These are phyloP conservation scores for Exophiala xenobiotica DNA, from an alignment of 2,329 filamentous ascomycete genomes.

Conservation along the genomic window DNA sequence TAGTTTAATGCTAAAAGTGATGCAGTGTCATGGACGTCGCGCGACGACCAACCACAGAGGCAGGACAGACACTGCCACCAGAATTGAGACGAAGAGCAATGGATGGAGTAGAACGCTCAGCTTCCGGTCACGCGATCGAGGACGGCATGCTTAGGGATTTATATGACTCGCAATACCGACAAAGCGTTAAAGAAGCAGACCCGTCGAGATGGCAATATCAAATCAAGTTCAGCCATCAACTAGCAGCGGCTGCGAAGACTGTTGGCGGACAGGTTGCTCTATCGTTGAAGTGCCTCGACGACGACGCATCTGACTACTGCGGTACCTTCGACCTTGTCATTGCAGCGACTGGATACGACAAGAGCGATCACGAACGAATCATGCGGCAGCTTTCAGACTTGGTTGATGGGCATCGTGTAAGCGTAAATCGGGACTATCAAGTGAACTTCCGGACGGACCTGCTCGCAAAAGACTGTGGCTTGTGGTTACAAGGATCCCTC, in stretches of 20 bases:
- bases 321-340: slow-evolving; percentile 25
- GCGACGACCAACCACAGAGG: slow-evolving; percentile 3
- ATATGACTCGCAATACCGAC: slow-evolving; percentile 24
- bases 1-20: neutral
- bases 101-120: neutral
- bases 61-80: slow-evolving; percentile 7
- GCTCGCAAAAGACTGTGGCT: slow-evolving; percentile 8
- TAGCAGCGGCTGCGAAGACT: slow-evolving; percentile 4
- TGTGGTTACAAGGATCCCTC: slow-evolving; percentile 23
- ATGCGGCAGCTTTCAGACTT: slow-evolving; percentile 11
- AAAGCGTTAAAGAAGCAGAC: slow-evolving; percentile 26
- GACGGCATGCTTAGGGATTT: slow-evolving; percentile 12
- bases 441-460: slow-evolving; percentile 18
- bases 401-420: slow-evolving; percentile 12
- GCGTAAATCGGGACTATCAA: slow-evolving; percentile 20
- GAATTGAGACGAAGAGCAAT: slow-evolving; percentile 15
- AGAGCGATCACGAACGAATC: slow-evolving; percentile 11
- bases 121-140: neutral
- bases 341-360: slow-evolving; percentile 22
- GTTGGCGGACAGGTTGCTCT: slow-evolving; percentile 5
- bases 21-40: slow-evolving; percentile 10
- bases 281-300: neutral
- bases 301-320: neutral
- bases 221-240: slow-evolving; percentile 17
- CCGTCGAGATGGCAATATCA: slow-evolving; percentile 20